These are phyloP conservation scores for Tuber borchii DNA, from an alignment of 495 filamentous ascomycete genomes.

Conservation along the genomic window DNA sequence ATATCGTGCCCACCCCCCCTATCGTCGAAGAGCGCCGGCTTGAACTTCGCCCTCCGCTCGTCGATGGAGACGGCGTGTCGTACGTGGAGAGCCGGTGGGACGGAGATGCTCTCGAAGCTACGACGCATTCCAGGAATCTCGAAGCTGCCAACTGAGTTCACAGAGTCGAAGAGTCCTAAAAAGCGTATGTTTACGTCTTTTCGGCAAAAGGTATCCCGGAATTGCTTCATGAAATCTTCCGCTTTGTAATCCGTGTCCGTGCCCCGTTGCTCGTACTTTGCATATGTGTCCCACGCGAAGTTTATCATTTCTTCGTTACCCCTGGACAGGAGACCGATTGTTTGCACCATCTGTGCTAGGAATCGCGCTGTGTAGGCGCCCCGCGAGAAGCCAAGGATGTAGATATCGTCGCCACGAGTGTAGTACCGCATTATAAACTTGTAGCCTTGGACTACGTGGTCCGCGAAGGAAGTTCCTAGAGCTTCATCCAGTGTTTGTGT, in stretches of 20 bases:
- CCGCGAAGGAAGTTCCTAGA: constrained; percentile 46
- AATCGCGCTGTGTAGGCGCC: constrained; percentile 51
- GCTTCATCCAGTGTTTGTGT: constrained; percentile 42
- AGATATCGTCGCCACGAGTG: constrained; percentile 45
- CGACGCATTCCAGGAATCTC: constrained; percentile 24
- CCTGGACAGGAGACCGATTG: constrained; percentile 46
- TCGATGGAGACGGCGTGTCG: constrained; percentile 49
- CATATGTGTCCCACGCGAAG: constrained; percentile 36
- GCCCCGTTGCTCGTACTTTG: constrained; percentile 31
- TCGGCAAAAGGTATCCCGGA: constrained; percentile 47
- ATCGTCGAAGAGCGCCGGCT: constrained; percentile 39
- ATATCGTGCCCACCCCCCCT: constrained; percentile 33
- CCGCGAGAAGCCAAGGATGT: constrained; percentile 50
- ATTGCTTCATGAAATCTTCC: constrained; percentile 43
- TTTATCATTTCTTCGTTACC: constrained; percentile 48
- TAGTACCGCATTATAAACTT: constrained; percentile 49
- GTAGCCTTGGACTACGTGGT: constrained; percentile 49
- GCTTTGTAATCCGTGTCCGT: constrained; percentile 33
- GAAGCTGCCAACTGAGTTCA: constrained; percentile 45
- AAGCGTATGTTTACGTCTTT: constrained; percentile 42
- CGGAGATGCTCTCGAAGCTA: neutral
- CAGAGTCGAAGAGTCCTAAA: constrained; percentile 48
- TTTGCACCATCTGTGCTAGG: constrained; percentile 48
- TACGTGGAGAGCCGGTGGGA: constrained; percentile 39
- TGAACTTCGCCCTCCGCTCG: constrained; percentile 48